phyloP scores from a whole-genome alignment of 345 rosid species.

The Hypericum perforatum region DNA sequence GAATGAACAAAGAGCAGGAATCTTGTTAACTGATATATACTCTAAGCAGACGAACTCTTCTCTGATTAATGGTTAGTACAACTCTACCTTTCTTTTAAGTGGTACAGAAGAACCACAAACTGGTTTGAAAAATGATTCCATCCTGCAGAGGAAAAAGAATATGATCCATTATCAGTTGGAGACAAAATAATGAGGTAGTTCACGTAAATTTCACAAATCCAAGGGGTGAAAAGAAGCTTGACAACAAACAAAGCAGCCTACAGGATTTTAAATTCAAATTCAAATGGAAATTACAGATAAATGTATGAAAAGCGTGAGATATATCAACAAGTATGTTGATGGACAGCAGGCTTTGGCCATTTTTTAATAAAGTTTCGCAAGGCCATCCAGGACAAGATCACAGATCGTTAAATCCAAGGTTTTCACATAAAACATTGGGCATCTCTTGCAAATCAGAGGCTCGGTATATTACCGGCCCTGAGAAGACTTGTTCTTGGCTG shows the following conservation, averaged over 20 bases:
- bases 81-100: slow-evolving; percentile 62
- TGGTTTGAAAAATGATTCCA: slow-evolving; percentile 79
- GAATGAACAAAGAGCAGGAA: no score
- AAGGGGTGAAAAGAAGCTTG: no score
- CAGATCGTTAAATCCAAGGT: neutral
- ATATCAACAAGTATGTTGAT: no score
- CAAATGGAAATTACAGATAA: no score
- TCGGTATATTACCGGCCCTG: slow-evolving; percentile 92
- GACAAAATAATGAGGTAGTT: slow-evolving; percentile 2
- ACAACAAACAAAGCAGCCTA: neutral
- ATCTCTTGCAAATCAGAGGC: no score
- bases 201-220: no score
- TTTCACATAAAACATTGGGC: neutral
- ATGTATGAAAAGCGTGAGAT: no score
- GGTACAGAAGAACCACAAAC: slow-evolving; percentile 42
- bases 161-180: neutral
- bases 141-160: slow-evolving; percentile 25
- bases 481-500: slow-evolving; percentile 87
- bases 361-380: no score
- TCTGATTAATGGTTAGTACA: slow-evolving; percentile 6
- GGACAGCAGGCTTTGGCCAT: no score
- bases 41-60: slow-evolving; percentile 3
- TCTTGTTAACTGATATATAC: neutral
- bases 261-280: no score
- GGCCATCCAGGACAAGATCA: neutral